Evolutionary conservation across 768 basidiomycete genomes (phyloP).

Genomic region (Trichaptum fuscoviolaceum): DNA sequence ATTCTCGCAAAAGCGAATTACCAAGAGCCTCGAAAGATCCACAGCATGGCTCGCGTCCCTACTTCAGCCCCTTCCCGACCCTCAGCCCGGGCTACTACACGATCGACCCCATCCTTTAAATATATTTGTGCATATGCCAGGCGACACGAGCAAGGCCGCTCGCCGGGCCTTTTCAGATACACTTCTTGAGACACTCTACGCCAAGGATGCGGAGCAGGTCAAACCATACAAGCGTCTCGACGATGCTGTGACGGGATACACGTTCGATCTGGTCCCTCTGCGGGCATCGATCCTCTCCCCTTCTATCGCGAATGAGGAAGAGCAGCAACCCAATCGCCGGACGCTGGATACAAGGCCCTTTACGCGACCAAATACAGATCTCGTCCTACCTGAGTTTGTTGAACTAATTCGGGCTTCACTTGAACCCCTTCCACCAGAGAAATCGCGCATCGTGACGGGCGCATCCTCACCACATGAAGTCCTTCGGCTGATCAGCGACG

Average conservation of each 20-base stretch:
- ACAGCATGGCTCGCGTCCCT: slow-evolving; percentile 56
- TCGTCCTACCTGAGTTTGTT: slow-evolving; percentile 16
- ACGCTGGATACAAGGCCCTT: background rate
- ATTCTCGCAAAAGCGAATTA: slow-evolving; percentile 72
- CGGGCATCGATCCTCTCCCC: slow-evolving; percentile 25
- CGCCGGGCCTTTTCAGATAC: slow-evolving; percentile 57
- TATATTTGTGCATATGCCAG: slow-evolving; percentile 68
- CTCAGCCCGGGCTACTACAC: slow-evolving; percentile 1
- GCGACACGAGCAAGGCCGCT: slow-evolving; percentile 49
- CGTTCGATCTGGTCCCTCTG: slow-evolving; percentile 59
- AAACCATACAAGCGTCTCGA: slow-evolving; percentile 53
- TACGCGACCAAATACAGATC: background rate
- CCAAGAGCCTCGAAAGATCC: slow-evolving; percentile 71
- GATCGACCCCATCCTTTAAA: slow-evolving; percentile 27
- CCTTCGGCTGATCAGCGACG: slow-evolving; percentile 52
- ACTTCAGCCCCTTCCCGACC: slow-evolving; percentile 29
- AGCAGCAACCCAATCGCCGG: background rate
- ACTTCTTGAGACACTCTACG: slow-evolving; percentile 52
- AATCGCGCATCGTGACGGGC: slow-evolving; percentile 60
- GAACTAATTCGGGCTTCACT: slow-evolving; percentile 60
- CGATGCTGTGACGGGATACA: slow-evolving; percentile 65
- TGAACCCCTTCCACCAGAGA: slow-evolving; percentile 40
- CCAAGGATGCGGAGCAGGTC: slow-evolving; percentile 48
- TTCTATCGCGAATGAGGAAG: background rate
- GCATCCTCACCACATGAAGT: slow-evolving; percentile 68